Percentiles rank a stretch among this genome's conserved stretches.
Evolutionary conservation across 2,329 filamentous ascomycete genomes (phyloP).

Genomic region (Acarospora socialis): DNA sequence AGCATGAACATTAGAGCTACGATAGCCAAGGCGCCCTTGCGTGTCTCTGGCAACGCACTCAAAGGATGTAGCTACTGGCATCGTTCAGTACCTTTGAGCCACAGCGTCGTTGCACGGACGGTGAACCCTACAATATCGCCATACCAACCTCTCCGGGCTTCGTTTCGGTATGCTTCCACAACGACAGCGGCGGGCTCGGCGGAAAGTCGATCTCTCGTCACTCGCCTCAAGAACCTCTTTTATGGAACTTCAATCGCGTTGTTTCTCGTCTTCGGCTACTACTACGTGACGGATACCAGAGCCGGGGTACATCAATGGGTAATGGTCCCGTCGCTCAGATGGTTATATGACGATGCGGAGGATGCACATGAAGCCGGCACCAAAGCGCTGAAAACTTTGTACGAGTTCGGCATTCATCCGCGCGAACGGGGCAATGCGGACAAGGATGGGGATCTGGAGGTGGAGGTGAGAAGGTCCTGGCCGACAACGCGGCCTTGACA

Average conservation of each 20-base stretch:
- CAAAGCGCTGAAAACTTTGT: conserved; percentile 53
- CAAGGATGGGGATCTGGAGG: conserved; percentile 37
- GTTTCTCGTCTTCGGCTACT: conserved; percentile 37
- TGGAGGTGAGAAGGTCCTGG: conserved; percentile 23
- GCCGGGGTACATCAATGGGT: conserved; percentile 55
- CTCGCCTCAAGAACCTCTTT: conserved; percentile 35
- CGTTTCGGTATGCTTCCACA: conserved; percentile 12
- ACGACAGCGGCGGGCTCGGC: too few species aligned
- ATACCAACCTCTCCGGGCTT: too few species aligned
- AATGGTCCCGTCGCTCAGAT: conserved; percentile 34
- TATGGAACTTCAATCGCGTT: conserved; percentile 42
- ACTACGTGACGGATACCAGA: conserved; percentile 62
- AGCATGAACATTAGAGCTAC: too few species aligned
- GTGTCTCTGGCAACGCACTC: too few species aligned
- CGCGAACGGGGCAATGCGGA: conserved; percentile 59
- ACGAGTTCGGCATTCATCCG: conserved; percentile 62
- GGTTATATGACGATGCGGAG: conserved; percentile 42
- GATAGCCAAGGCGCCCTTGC: too few species aligned
- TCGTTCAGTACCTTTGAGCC: too few species aligned
- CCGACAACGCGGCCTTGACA: neutral
- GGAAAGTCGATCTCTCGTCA: conserved; percentile 29
- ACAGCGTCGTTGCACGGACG: too few species aligned
- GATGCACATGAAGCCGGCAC: conserved; percentile 81
- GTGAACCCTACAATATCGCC: too few species aligned
- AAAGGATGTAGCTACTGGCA: too few species aligned